phyloP scores from a whole-genome alignment of 1,284 basidiomycete genomes.

The Porogramme epimiltina region DNA sequence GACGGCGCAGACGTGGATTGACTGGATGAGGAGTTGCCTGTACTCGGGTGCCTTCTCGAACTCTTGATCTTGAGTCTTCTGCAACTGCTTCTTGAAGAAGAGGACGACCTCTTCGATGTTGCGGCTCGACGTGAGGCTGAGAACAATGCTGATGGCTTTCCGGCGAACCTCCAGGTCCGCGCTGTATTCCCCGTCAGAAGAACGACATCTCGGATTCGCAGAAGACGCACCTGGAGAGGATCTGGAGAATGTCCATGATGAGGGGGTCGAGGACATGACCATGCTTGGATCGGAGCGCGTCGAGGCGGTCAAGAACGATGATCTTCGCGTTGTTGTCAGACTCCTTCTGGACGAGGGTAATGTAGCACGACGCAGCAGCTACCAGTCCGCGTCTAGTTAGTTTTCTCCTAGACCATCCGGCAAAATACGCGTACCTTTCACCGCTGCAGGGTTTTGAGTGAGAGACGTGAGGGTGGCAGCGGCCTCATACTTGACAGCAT shows the following conservation, averaged over 20 bases:
- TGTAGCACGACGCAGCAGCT: conserved; percentile 91
- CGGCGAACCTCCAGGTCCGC: conserved; percentile 97
- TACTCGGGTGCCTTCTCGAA: conserved; percentile 94
- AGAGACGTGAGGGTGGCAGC: conserved; percentile 94
- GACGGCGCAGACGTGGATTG: conserved; percentile 96
- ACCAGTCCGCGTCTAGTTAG: conserved; percentile 10
- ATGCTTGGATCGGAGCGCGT: conserved; percentile 83
- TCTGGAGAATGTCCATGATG: conserved; percentile 95
- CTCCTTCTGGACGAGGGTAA: conserved; percentile 92
- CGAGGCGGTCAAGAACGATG: conserved; percentile 94
- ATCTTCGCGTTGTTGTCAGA: conserved; percentile 99
- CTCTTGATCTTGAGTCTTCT: conserved; percentile 85
- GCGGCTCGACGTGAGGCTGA: conserved; percentile 93
- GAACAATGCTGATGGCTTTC: conserved; percentile 88
- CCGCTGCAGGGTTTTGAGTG: conserved; percentile 94
- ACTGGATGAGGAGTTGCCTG: conserved; percentile 95
- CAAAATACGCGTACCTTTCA: conserved; percentile 73
- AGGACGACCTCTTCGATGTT: conserved; percentile 98
- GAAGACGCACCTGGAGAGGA: conserved; percentile 69
- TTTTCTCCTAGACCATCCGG: background rate
- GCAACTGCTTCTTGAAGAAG: conserved; percentile 98
- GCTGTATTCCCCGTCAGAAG: conserved; percentile 40
- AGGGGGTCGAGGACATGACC: conserved; percentile 91
- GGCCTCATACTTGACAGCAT: conserved; percentile 98
- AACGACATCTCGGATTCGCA: background rate